Conservation (phyloP, 306 rosid species). For the Vigna nakashimae region DNA sequence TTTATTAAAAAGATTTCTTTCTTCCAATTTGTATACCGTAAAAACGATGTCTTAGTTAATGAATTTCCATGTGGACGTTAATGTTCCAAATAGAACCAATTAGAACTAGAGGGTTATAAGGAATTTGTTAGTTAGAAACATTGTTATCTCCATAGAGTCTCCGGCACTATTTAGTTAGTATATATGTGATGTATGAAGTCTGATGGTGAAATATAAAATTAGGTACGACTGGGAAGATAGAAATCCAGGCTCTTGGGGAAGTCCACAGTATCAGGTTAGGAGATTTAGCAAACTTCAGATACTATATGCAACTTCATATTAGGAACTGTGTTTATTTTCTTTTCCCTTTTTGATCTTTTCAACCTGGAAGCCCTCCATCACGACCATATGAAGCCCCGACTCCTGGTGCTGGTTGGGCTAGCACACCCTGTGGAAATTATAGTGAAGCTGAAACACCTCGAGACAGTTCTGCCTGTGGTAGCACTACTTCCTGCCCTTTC, state of each 20-base stretch:
- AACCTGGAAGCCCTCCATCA: constrained; percentile 97
- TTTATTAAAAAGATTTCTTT: background rate
- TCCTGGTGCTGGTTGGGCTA: constrained; percentile 99
- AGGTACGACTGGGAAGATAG: constrained; percentile 99
- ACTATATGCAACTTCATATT: constrained; percentile 24
- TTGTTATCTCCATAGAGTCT: constrained; percentile 7
- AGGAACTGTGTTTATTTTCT: constrained; percentile 4
- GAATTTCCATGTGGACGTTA: constrained; percentile 7
- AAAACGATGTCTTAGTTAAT: background rate
- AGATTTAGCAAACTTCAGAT: constrained; percentile 33
- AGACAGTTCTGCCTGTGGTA: constrained; percentile 79
- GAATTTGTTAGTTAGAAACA: constrained; percentile 20
- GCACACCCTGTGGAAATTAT: constrained; percentile 87
- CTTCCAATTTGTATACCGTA: background rate
- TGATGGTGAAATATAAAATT: constrained; percentile 45
- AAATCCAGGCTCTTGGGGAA: constrained; percentile 98
- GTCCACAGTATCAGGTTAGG: constrained; percentile 94
- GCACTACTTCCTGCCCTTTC: background rate
- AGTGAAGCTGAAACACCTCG: constrained; percentile 98
- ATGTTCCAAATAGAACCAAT: background rate
- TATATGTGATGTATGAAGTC: constrained; percentile 25
- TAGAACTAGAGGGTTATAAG: constrained; percentile 3
- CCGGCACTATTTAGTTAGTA: background rate
- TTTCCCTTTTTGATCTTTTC: constrained; percentile 40
- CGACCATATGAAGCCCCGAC: constrained; percentile 96